phyloP scores from a whole-genome alignment of 768 basidiomycete genomes.

The Suillus subalutaceus region DNA sequence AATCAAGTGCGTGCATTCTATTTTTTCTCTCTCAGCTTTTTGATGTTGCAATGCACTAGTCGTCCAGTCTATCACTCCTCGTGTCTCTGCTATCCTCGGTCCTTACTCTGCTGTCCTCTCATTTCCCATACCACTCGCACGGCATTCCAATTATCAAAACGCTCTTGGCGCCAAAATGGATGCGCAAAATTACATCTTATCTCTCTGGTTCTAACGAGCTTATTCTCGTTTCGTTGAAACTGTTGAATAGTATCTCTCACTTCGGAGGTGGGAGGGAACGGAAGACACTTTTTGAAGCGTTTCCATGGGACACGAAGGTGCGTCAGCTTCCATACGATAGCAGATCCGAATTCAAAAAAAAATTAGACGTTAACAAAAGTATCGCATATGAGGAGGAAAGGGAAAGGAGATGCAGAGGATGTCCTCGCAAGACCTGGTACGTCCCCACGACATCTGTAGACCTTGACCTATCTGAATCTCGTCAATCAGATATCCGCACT shows the following conservation, averaged over 20 bases:
- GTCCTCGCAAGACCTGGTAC: constrained; percentile 61
- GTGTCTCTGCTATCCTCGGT: constrained; percentile 59
- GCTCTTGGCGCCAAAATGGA: constrained; percentile 57
- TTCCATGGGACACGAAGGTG: constrained; percentile 83
- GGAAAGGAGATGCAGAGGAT: constrained; percentile 40
- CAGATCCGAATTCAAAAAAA: background rate
- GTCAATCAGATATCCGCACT: constrained; percentile 71
- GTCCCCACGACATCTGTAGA: constrained; percentile 12
- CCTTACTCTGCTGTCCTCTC: constrained; percentile 64
- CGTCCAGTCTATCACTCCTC: constrained; percentile 44
- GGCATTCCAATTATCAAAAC: constrained; percentile 66
- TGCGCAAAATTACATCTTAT: constrained; percentile 62
- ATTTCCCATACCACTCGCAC: constrained; percentile 66
- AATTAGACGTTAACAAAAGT: constrained; percentile 66
- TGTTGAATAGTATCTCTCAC: constrained; percentile 60
- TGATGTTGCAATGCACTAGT: constrained; percentile 31
- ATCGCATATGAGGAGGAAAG: constrained; percentile 69
- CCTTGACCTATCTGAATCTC: constrained; percentile 6
- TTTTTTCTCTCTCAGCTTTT: background rate
- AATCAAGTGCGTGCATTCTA: constrained; percentile 46
- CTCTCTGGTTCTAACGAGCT: constrained; percentile 65
- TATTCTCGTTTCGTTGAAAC: constrained; percentile 64
- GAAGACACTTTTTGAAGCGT: constrained; percentile 62
- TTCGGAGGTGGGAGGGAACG: constrained; percentile 71
- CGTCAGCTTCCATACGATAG: constrained; percentile 3